Base-by-base conservation (phyloP, 345 rosid genomes). In the Populus davidiana region DNA sequence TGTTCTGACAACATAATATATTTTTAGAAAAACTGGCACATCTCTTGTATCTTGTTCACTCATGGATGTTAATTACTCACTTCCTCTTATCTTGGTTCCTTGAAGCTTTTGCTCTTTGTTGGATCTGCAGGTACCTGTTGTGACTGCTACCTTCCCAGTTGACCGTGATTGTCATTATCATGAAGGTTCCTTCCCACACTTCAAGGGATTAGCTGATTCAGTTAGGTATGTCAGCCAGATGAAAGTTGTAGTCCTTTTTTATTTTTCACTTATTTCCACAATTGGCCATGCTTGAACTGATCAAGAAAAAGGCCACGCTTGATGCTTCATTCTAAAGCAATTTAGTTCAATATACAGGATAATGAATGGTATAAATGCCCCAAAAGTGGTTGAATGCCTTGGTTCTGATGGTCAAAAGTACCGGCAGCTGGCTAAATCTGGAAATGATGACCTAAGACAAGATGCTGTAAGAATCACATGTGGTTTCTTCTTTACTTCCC, bases 361-460 rank as follows among this genome's bases (percentile, higher is more conserved):
- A 56, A 95, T 95, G 97, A 93, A 89, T 83, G 99, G 99, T 72
- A 84, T 95, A 85, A 95, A 95, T 88, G 99, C 96, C 76, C 98
- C 98, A 70, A 92, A 93, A 84, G 94, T 95, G 77, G 94, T 95
- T 81, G 97, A 93, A 82, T 93, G 99, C 84, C 47, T 87, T 82
- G 99, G 94, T 73, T 95, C 98, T 72, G 99, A 95, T 90, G 99
- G 97, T 70, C 83, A 79, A 59, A 91, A 81, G 82, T 95, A 95
- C 85, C 91, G 91, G 69, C 99, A 95, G 78, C 92, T 95, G 29
- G 99, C 98, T 78, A 95, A 95, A 87, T 95, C 97, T 80, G 98
- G 96, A 82, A 95, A 93, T 80, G 99, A 95, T 83, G 99, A 95
- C 85, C 91, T 95, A 67, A 89, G 99, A 92, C 99, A 95, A 83